phyloP scores from a whole-genome alignment of 176 grass and related monocot species.

The Aegilops longissima region DNA sequence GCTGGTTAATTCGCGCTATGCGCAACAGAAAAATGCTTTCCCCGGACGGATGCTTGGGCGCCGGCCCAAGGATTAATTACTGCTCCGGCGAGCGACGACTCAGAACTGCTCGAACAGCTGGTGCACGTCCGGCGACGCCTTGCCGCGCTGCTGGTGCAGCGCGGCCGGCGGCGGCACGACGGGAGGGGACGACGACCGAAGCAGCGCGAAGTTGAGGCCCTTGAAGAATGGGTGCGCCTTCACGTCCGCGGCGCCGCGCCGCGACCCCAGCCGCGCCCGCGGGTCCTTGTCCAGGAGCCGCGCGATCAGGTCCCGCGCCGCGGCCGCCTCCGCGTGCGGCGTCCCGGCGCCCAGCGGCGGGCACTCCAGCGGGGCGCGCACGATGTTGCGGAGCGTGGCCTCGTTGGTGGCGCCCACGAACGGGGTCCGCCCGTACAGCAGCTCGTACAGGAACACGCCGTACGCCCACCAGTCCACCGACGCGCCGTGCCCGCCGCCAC shows the following conservation, averaged over 20 bases:
- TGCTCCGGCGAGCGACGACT: neutral
- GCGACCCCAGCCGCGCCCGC: slow-evolving; percentile 46
- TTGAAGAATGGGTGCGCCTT: slow-evolving; percentile 88
- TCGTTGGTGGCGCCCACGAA: slow-evolving; percentile 68
- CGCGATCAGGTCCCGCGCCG: slow-evolving; percentile 71
- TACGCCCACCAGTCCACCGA: slow-evolving; percentile 98
- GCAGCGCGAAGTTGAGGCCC: slow-evolving; percentile 76
- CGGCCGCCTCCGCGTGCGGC: neutral
- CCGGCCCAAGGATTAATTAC: too few species aligned
- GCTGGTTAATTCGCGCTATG: slow-evolving; percentile 24
- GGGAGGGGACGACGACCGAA: slow-evolving; percentile 66
- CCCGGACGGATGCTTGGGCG: neutral
- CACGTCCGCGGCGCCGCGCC: slow-evolving; percentile 71
- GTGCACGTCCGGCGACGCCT: slow-evolving; percentile 33
- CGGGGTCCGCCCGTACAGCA: slow-evolving; percentile 75
- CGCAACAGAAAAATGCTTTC: neutral
- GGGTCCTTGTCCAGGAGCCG: slow-evolving; percentile 82
- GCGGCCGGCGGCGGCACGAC: slow-evolving; percentile 46
- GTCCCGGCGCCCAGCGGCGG: neutral
- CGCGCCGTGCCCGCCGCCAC: slow-evolving; percentile 77
- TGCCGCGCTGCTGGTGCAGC: slow-evolving; percentile 36
- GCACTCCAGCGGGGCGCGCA: slow-evolving; percentile 59
- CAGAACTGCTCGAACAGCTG: slow-evolving; percentile 67
- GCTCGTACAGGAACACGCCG: slow-evolving; percentile 92
- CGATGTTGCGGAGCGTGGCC: slow-evolving; percentile 79